phyloP scores from a whole-genome alignment of 164 flowering plant species.

The Buxus sempervirens region DNA sequence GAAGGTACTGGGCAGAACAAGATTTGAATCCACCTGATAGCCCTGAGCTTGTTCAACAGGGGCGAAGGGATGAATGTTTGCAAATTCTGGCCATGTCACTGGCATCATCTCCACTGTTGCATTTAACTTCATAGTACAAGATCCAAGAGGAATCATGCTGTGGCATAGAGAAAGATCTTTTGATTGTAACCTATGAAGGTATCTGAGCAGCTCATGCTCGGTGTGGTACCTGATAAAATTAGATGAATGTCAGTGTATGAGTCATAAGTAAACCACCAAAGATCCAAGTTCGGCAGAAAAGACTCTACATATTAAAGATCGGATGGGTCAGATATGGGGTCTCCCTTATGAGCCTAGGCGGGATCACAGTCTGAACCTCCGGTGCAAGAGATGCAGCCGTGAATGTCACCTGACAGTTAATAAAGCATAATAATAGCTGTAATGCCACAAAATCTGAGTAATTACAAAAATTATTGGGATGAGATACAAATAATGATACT shows the following conservation, averaged over 20 bases:
- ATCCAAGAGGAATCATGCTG: constrained; percentile 99
- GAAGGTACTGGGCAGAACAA: not conserved
- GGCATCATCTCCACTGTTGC: constrained; percentile 99
- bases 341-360: constrained; percentile 65
- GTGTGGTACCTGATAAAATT: constrained; percentile 68
- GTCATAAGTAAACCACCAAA: not conserved
- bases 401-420: constrained; percentile 61
- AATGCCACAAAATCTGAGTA: not conserved
- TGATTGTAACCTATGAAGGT: constrained; percentile 67
- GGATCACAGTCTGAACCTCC: constrained; percentile 66
- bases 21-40: constrained; percentile 63
- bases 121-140: constrained; percentile 98
- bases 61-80: constrained; percentile 91
- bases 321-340: constrained; percentile 82
- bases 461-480: constrained; percentile 1
- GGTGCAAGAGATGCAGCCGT: constrained; percentile 88
- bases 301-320: constrained; percentile 75
- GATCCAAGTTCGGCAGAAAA: constrained; percentile 1
- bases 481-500: constrained; percentile 27
- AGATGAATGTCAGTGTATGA: constrained; percentile 15
- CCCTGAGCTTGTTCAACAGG: constrained; percentile 85
- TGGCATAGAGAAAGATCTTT: constrained; percentile 97
- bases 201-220: constrained; percentile 93
- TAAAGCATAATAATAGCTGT: not conserved
- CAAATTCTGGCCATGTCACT: constrained; percentile 86